A percentile compares a stretch with the other conserved stretches of the same genome.
These are phyloP conservation scores for Aquilaria agallochum DNA, from an alignment of 441 rosid species.

Conservation along the genomic window DNA sequence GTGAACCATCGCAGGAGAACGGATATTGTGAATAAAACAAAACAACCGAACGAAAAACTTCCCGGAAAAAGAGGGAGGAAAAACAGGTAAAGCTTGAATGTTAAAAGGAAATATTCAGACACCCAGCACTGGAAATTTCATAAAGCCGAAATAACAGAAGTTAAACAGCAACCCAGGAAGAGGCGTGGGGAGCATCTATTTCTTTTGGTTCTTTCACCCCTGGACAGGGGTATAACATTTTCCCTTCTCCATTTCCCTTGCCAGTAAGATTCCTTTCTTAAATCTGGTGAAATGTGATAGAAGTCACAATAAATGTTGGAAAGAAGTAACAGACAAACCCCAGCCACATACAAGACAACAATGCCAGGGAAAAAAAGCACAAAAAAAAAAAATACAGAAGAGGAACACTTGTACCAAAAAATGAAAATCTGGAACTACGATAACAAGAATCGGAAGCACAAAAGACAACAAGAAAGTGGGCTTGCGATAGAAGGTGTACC, in stretches of 20 bases:
- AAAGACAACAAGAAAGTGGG: conserved; percentile 6
- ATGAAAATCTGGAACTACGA: neutral
- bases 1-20: neutral
- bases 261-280: neutral
- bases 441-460: neutral
- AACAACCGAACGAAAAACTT: neutral
- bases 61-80: neutral
- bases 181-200: too few relatives aligned
- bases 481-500: conserved; percentile 36
- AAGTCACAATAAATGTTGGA: conserved; percentile 8
- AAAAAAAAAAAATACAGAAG: neutral
- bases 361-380: neutral
- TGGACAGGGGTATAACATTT: too few relatives aligned
- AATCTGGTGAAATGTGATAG: conserved; percentile 6
- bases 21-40: neutral
- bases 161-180: neutral
- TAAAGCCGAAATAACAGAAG: conserved; percentile 12
- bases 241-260: too few relatives aligned
- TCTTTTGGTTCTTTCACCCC: too few relatives aligned
- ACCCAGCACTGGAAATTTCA: neutral
- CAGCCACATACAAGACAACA: too few relatives aligned
- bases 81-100: neutral
- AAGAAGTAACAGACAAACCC: conserved; percentile 7
- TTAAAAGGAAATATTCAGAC: neutral
- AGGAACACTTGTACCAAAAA: conserved; percentile 9